A percentile compares a stretch with the other conserved stretches of the same genome.
Evolutionary conservation across 164 flowering plant genomes (phyloP).

Genomic region (Dillenia turbinata): DNA sequence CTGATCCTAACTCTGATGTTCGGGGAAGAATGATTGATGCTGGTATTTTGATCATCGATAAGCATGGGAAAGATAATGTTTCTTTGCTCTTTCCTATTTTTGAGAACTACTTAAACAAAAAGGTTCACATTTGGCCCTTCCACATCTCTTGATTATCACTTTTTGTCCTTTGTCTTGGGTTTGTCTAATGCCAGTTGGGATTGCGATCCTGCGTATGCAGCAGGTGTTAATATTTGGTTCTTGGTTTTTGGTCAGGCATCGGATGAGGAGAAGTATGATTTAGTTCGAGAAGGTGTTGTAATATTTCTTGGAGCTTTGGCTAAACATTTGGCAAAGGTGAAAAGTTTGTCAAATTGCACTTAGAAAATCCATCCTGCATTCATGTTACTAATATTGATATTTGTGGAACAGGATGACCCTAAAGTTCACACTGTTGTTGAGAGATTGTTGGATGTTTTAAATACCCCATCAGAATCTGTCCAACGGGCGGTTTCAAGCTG

Average conservation of each 20-base stretch:
- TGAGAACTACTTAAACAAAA: constrained; percentile 93
- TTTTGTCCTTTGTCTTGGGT: background rate
- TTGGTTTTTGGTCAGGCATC: constrained; percentile 49
- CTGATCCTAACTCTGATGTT: constrained; percentile 92
- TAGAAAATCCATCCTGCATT: background rate
- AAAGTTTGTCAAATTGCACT: background rate
- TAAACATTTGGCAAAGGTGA: constrained; percentile 83
- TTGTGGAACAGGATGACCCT: constrained; percentile 74
- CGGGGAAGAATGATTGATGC: constrained; percentile 98
- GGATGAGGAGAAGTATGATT: constrained; percentile 89
- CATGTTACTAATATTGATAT: constrained; percentile 1
- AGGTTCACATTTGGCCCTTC: constrained; percentile 35
- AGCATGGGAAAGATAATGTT: constrained; percentile 89
- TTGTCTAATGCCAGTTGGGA: no score
- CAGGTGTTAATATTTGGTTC: constrained; percentile 1
- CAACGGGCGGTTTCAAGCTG: constrained; percentile 94
- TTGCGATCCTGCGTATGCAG: background rate
- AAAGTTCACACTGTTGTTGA: constrained; percentile 91
- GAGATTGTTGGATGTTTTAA: constrained; percentile 89
- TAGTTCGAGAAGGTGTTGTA: constrained; percentile 98
- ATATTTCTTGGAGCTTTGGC: constrained; percentile 97
- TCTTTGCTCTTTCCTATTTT: constrained; percentile 95
- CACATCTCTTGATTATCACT: background rate
- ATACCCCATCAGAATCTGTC: constrained; percentile 99
- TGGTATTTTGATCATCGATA: constrained; percentile 88